phyloP scores from a whole-genome alignment of 2,329 filamentous ascomycete species.

The Exserohilum turcica region DNA sequence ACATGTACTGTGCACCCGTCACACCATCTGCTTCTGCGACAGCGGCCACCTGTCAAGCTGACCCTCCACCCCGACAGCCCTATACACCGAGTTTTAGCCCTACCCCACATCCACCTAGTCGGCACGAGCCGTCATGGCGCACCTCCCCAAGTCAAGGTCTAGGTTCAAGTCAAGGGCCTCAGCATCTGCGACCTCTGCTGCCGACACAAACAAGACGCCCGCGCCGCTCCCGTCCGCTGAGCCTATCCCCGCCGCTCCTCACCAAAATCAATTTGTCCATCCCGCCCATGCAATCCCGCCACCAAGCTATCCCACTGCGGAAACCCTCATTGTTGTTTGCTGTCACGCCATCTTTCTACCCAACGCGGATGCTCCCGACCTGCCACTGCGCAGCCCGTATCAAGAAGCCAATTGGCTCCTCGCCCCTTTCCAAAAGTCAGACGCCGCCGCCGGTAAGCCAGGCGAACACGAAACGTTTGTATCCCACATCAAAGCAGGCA shows the following conservation, averaged over 20 bases:
- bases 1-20: not conserved
- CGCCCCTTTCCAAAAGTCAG: conserved; percentile 69
- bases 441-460: conserved; percentile 48
- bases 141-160: conserved; percentile 40
- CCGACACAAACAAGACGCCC: conserved; percentile 11
- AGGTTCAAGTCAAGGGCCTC: conserved; percentile 8
- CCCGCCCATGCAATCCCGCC: conserved; percentile 37
- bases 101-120: conserved; percentile 16
- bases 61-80: not conserved
- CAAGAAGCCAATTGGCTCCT: conserved; percentile 65
- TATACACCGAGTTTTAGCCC: not conserved
- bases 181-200: conserved; percentile 10
- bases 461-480: conserved; percentile 81
- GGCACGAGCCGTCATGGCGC: conserved; percentile 30
- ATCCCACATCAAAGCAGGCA: conserved; percentile 71
- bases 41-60: not conserved
- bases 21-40: conserved; percentile 1
- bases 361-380: conserved; percentile 29
- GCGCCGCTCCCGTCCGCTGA: conserved; percentile 6
- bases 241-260: conserved; percentile 4
- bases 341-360: conserved; percentile 77
- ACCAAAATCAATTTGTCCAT: conserved; percentile 31
- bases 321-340: conserved; percentile 75
- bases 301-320: conserved; percentile 31
- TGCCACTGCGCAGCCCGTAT: conserved; percentile 38